Evolutionary conservation across 495 filamentous ascomycete species (phyloP), one percentile per base, ranked within the genome.

Genomic region (Penicillium fimorum): DNA sequence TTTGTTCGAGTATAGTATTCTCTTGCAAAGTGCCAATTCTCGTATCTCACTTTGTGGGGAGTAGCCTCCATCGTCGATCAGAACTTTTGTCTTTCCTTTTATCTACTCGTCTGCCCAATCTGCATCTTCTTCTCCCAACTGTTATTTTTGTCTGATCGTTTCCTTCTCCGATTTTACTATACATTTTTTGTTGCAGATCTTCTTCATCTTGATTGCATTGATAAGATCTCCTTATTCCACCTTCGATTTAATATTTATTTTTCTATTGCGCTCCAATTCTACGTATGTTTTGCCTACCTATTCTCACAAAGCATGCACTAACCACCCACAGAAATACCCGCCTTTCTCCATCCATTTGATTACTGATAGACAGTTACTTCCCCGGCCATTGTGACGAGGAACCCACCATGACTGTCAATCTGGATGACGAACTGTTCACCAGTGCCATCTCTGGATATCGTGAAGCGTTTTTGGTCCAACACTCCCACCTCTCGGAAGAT

Each of bases 391-490:
- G 44, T 25, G 50, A 56, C 30, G 58, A 65, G 50, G 38, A n/a
- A 5, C 30, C 50, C 42, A 61, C 44, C 57, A 78, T 77, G 76
- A 61, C 73, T 54, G 62, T 65, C 65, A 70, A 66, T 60, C 66
- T 65, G 62, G 71, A 78, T 59, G 74, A 77, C 59, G 75, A 72
- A 60, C 64, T 76, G 45, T 79, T 79, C 63, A 73, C 65, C 43
- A 65, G 70, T 62, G 75, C 73, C 56, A 76, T 79, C 32, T 74
- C 74, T 64, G 69, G 72, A 53, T 79, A 79, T 57, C 73, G 72
- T 55, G 72, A 77, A 45, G 70, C 55, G 37, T 79, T 77, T 66
- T 76, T 74, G 74, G 70, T 63, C 69, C 67, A 67, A 56, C 69
- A 73, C 47, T 66, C 75, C 68, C 70, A 79, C 51, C 73, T 79